Base-by-base conservation (phyloP, 1,284 basidiomycete genomes). In the Trichosporon sp. region DNA sequence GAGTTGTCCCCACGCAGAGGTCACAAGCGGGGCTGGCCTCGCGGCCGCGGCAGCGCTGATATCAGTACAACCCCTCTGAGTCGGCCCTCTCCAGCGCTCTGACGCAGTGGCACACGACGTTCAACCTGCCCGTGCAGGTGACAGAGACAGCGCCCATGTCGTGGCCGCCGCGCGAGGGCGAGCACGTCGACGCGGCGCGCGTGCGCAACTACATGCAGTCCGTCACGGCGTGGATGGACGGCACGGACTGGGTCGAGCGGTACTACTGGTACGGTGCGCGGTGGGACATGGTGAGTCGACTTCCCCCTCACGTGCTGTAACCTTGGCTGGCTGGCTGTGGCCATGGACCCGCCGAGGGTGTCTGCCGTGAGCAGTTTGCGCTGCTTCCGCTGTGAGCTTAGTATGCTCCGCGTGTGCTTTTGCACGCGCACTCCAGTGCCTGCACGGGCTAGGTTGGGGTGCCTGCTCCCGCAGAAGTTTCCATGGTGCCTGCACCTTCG, bases 61-160 rank as follows among this genome's bases (percentile, higher is more conserved):
- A 91, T 75, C 87, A 83, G 79, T 93, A 93, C 78, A 89, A 86
- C 65, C 86, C 84, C 18, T 74, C 84, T 12, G 75, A 86, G 0
- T 68, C 84, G 0, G 84, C 83, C 13, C 86, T 92, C 75, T 85
- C 88, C 62, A 65, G 72, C 3, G 89, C 88, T 76, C 78, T 89
- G 42, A 77, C 78, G 13, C 75, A 84, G 6, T 88, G 87, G 79
- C 82, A 91, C 77, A 75, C 80, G 32, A 83, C 83, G 0, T 91
- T 88, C 78, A 73, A 81, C 27, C 76, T 80, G 66, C 83, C 84
- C 15, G 84, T 93, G 67, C 86, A 85, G 86, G 80, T 91, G 66
- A 92, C 91, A 3, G 92, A 58, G 56, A 31, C 32, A 27, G 56
- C 56, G 29, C 56, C 56, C 15, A 58, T 58, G 56, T 58, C 56